Conservation (phyloP, 139 green algal species). For the Spirogloea muscicola region DNA sequence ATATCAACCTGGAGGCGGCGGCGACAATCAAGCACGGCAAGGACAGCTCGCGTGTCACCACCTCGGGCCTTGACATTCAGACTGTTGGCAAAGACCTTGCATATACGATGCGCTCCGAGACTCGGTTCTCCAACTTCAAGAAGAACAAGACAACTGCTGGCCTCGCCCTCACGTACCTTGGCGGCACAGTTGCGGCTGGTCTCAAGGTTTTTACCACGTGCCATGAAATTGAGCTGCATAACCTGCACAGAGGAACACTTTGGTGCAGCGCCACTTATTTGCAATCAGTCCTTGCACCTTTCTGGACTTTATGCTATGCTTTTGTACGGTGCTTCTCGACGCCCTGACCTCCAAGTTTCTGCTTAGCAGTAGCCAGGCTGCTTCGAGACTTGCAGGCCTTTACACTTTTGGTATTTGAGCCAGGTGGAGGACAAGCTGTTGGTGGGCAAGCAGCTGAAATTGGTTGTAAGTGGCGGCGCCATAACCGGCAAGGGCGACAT, state of each 20-base stretch:
- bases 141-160: constrained; percentile 51
- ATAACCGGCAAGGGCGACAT: constrained; percentile 51
- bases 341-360: too few species aligned
- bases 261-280: background rate
- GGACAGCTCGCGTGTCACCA: constrained; percentile 50
- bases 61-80: constrained; percentile 59
- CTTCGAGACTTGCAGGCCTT: background rate
- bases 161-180: constrained; percentile 35
- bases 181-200: constrained; percentile 31
- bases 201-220: too few species aligned
- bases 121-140: constrained; percentile 50
- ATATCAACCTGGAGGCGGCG: constrained; percentile 58
- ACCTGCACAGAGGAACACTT: background rate
- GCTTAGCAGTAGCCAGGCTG: background rate
- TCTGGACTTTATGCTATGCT: background rate
- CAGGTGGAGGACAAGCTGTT: constrained; percentile 31
- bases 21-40: constrained; percentile 51
- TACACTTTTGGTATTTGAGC: background rate
- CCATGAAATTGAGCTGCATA: too few species aligned
- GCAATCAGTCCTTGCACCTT: background rate
- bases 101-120: constrained; percentile 66
- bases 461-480: constrained; percentile 46
- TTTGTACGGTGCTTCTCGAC: too few species aligned
- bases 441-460: constrained; percentile 38
- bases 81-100: constrained; percentile 67